Evolutionary conservation across 148 eudicot species (phyloP), one percentile per base, ranked within the genome.

Genomic region (Tetragonia tetragonoides): DNA sequence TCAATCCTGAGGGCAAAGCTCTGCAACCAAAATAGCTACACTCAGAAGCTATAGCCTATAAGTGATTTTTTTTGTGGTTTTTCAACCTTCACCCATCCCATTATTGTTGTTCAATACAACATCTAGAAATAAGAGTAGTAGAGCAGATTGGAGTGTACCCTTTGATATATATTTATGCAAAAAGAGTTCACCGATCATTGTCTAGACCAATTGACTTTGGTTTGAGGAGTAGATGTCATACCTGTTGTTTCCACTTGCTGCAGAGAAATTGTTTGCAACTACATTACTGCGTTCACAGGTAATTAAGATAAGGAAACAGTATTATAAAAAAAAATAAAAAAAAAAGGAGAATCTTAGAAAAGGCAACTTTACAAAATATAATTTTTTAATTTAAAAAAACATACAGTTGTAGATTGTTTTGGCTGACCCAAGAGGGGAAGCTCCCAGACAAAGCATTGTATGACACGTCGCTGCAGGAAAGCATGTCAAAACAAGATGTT

Each of bases 401-500:
- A 24, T 88, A 94, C 97, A 90, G 80, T 85, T 94, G 92, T 44
- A 88, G 76, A 75, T 82, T 85, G 75, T 46, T 67, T 42, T 81
- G 72, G 76, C 56, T 77, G 87, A 84, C 74, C 97, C 98, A 94
- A 76, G 94, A 86, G 54, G 98, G 98, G 46, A 94, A 79, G 80
- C 78, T 87, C 73, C 97, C 97, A 24, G 95, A 92, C 76, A 94
- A 76, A 42, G 79, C 87, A 77, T 94, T 94, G 89, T 90, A 88
- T 18, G 98, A 94, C 56, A 94, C 78, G 83, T 94, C 98, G 80
- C 98, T 94, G 95, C 84, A 87, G 69, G 28, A 42, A 89, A 76
- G 21, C 60, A 86, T 57, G 72, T 71, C 40, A 83, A 77, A 49
- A 68, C 15, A 11, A 18, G 16, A 23, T 14, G 38, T 37, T 15